Base-by-base conservation (phyloP, 192 early-diverging fungal species). In the Chytriomyces sp. region DNA sequence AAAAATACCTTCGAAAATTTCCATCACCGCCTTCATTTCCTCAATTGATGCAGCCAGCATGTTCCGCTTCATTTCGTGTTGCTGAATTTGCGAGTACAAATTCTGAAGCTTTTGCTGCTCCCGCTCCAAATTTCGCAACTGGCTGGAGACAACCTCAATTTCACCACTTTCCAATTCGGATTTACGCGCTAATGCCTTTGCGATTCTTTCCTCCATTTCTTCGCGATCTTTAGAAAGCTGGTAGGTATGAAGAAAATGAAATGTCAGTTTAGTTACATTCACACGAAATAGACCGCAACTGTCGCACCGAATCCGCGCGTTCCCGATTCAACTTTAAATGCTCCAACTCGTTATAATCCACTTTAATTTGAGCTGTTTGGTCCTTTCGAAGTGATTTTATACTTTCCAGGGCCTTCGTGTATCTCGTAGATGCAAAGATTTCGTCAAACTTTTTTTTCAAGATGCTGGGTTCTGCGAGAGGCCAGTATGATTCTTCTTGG, bases 361-460 rank as follows among this genome's bases (percentile, higher is more conserved):
- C 78, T 24, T 89, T 90, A 4, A 96, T 81, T 20, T 93, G 86
- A 11, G 80, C 72, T 0, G 77, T 68, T 74, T 93, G 86, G 57
- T 92, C 88, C 68, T 98, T 96, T 65, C 89, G 82, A 45, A 95
- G 83, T 6, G 77, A 67, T 66, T 94, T 95, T 57, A 99, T 94
- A 59, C 83, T 87, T 16, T 92, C 94, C 8, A 99, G 83, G 2
- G 93, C 96, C 77, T 96, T 98, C 45, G 96, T 97, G 79, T 96
- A 95, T 76, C 91, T 91, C 20, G 94, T 96, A 1, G 94, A 89
- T 0, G 93, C 93, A 85, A 98, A 99, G 53, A 99, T 98, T 18
- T 98, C 98, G 84, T 99, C 97, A 85, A 99, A 99, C 75, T 93
- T 94, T 76, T 98, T 98, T 76, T 99, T 99, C 46, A 99, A 74